Evolutionary conservation across 1,139 yeast species (phyloP).

Genomic region (Lodderomyces orthopsilosis): DNA sequence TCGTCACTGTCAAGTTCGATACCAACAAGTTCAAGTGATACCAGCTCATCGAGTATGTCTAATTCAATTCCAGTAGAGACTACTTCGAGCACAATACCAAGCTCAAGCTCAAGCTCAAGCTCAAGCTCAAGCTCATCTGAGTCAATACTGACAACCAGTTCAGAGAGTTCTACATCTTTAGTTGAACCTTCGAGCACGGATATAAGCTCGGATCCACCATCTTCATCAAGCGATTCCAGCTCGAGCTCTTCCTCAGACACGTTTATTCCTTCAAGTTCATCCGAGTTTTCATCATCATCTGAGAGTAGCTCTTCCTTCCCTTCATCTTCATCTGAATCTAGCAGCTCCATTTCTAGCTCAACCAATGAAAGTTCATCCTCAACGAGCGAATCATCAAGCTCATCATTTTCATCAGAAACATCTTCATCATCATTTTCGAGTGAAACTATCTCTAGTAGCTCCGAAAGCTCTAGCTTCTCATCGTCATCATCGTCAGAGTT

Average conservation of each 20-base stretch:
- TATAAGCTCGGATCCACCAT: neutral
- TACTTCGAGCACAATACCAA: neutral
- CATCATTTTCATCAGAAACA: conserved; percentile 5
- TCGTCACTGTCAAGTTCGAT: conserved; percentile 1
- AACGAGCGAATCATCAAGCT: conserved; percentile 6
- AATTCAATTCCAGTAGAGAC: neutral
- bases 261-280: conserved; percentile 8
- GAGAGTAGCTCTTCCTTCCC: neutral
- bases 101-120: neutral
- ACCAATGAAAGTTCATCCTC: conserved; percentile 6
- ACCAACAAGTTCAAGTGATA: neutral
- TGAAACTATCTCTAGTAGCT: neutral
- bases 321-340: neutral
- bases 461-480: conserved; percentile 2
- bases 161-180: conserved; percentile 1
- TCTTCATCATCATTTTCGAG: conserved; percentile 3
- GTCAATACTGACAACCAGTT: neutral
- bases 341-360: neutral
- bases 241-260: conserved; percentile 4
- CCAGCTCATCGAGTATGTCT: neutral
- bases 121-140: conserved; percentile 1
- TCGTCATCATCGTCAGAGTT: conserved; percentile 6
- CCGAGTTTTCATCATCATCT: conserved; percentile 1
- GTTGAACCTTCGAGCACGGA: neutral
- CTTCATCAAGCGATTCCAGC: conserved; percentile 5